Evolutionary conservation across 2,329 filamentous ascomycete species (phyloP), one percentile per base, ranked within the genome.

Genomic region (Fusarium hainanense): DNA sequence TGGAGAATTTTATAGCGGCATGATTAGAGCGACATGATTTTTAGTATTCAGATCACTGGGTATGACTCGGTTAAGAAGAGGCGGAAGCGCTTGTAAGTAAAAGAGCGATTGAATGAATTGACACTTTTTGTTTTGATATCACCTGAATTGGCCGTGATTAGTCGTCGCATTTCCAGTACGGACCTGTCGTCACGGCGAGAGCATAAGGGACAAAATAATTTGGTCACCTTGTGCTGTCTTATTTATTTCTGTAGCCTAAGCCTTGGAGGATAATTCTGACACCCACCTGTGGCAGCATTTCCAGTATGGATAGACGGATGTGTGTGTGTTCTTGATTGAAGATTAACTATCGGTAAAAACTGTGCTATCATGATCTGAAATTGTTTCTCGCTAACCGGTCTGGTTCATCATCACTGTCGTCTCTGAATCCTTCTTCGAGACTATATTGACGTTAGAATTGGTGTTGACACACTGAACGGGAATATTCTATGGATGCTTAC

Each of bases 371-470:
- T 58, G 66, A 60, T 57, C 72, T 74, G 40, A 74, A 55, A 56
- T 71, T 74, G 28, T 65, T 66, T 51, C 54, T 73, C 47, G 66
- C 66, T 41, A 70, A 43, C 16, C 69, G 68, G 49, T 76, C 74
- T 57, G 72, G 71, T n/a, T 83, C 81, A 7, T 82, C 80, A 48
- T 83, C 82, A 65, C 82, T 84, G 58, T 84, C 82, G 63, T 84
- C 83, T 67, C 80, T 79, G 51, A 84, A 84, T 1, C 82, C 82
- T 66, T 84, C 81, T 69, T 95, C 92, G 54, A 95, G 79, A 73
- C 83, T 85, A 23, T 43, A n/a, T 20, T 23, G 1, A 16, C 32
- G 76, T 74, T 37, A 74, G 69, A 47, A 54, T 63, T 25, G 20
- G 40, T 20, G 4, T 40, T 13, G 12, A 51, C 7, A 20, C n/a